A percentile compares a stretch with the other conserved stretches of the same genome.
These are phyloP conservation scores for Pichia heedii DNA, from an alignment of 805 yeast species.

Conservation along the genomic window DNA sequence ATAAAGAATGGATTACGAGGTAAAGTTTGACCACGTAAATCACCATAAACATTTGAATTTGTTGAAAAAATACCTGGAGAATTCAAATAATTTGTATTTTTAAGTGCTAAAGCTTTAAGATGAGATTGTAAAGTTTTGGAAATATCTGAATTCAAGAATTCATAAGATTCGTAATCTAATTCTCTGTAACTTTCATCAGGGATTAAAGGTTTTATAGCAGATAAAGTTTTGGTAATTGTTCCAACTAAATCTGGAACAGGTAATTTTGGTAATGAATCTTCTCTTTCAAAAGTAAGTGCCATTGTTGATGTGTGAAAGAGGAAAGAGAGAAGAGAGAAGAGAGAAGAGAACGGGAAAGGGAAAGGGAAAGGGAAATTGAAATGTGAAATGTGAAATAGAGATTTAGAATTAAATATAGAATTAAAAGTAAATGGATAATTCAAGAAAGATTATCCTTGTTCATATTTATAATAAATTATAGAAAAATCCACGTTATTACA, in stretches of 20 bases:
- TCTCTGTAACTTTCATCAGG: constrained; percentile 41
- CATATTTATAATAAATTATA: too few species aligned
- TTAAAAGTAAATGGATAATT: too few species aligned
- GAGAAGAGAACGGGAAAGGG: constrained; percentile 1
- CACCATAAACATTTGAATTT: constrained; percentile 55
- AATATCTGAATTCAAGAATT: constrained; percentile 35
- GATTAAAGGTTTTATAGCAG: constrained; percentile 52
- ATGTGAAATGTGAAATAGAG: too few species aligned
- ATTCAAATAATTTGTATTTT: constrained; percentile 46
- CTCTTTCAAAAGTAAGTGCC: constrained; percentile 31
- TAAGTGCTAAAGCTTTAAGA: constrained; percentile 35
- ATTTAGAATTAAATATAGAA: too few species aligned
- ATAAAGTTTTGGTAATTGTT: constrained; percentile 44
- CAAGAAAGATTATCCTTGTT: too few species aligned
- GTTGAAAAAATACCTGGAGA: constrained; percentile 36
- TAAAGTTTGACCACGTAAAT: constrained; percentile 53
- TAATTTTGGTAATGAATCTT: constrained; percentile 40
- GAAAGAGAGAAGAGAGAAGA: background rate
- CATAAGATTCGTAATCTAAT: constrained; percentile 34
- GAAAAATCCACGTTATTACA: too few species aligned
- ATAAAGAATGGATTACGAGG: constrained; percentile 75
- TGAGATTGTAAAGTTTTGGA: constrained; percentile 45
- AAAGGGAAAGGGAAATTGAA: background rate
- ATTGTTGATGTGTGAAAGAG: background rate
- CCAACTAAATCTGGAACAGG: constrained; percentile 52